phyloP scores from a whole-genome alignment of 2,329 filamentous ascomycete species.

The Daldinia eschscholtzii region DNA sequence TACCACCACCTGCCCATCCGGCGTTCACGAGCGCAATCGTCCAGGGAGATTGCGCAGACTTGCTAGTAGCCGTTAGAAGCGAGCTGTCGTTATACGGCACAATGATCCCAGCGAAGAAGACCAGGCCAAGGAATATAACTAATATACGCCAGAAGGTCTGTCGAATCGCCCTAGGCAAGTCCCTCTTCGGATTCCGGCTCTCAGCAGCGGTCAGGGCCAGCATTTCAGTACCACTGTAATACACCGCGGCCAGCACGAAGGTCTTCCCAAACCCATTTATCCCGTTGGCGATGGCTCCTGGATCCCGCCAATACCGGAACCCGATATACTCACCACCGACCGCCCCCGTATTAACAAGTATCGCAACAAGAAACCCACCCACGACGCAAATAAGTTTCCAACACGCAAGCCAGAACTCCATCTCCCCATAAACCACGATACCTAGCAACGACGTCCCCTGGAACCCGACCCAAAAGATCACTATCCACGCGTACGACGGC shows the following conservation, averaged over 20 bases:
- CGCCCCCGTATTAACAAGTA: conserved; percentile 54
- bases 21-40: conserved; percentile 51
- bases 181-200: conserved; percentile 50
- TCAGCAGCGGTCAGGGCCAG: conserved; percentile 55
- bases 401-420: conserved; percentile 52
- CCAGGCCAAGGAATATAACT: conserved; percentile 51
- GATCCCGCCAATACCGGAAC: conserved; percentile 53
- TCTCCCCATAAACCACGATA: conserved; percentile 51
- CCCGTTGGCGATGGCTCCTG: conserved; percentile 53
- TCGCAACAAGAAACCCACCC: conserved; percentile 52
- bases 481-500: conserved; percentile 56
- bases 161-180: conserved; percentile 50
- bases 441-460: conserved; percentile 55
- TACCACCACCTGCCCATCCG: conserved; percentile 48
- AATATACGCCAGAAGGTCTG: conserved; percentile 53
- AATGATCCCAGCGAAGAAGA: conserved; percentile 53
- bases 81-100: conserved; percentile 52
- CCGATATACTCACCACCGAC: conserved; percentile 54
- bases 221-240: conserved; percentile 55
- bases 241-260: conserved; percentile 55
- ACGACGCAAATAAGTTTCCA: conserved; percentile 54
- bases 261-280: conserved; percentile 54
- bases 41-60: conserved; percentile 52
- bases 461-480: conserved; percentile 53
- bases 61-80: conserved; percentile 53